Evolutionary conservation across 371 early-diverging fungal genomes (phyloP).

Genomic region (Cladochytrium tenue): DNA sequence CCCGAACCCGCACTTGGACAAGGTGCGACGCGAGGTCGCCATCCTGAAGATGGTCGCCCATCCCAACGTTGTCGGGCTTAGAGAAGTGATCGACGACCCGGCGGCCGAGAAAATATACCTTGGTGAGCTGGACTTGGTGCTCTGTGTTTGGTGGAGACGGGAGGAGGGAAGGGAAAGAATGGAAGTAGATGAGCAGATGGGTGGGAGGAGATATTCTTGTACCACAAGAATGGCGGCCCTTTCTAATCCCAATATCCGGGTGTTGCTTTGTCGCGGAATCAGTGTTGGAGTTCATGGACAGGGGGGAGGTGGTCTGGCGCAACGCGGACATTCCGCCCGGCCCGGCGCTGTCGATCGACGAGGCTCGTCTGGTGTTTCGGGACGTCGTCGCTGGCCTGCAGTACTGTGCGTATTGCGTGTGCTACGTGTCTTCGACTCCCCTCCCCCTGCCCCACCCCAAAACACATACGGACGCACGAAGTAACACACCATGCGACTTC

Average conservation of each 20-base stretch:
- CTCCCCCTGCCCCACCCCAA: too few species aligned
- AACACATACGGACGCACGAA: too few species aligned
- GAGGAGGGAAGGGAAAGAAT: not conserved
- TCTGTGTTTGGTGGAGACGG: not conserved
- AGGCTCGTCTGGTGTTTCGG: conserved; percentile 80
- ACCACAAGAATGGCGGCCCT: too few species aligned
- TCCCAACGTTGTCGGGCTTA: conserved; percentile 85
- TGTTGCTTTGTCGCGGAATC: not conserved
- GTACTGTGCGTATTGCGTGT: conserved; percentile 62
- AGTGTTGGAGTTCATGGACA: conserved; percentile 86
- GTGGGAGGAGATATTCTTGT: too few species aligned
- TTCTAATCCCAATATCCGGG: not conserved
- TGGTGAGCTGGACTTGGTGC: conserved; percentile 30
- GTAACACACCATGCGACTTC: too few species aligned
- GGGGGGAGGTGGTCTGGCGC: conserved; percentile 90
- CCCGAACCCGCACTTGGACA: conserved; percentile 74
- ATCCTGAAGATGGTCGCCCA: conserved; percentile 93
- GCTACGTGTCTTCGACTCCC: conserved; percentile 2
- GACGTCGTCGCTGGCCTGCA: conserved; percentile 90
- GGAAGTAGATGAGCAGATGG: too few species aligned
- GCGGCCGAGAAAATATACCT: conserved; percentile 86
- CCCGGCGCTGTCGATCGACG: conserved; percentile 67
- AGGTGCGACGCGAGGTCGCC: conserved; percentile 90
- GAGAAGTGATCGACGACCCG: conserved; percentile 94
- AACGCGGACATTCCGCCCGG: conserved; percentile 44